phyloP scores from a whole-genome alignment of 306 rosid genomes.

The Erythrophleum fordii region DNA sequence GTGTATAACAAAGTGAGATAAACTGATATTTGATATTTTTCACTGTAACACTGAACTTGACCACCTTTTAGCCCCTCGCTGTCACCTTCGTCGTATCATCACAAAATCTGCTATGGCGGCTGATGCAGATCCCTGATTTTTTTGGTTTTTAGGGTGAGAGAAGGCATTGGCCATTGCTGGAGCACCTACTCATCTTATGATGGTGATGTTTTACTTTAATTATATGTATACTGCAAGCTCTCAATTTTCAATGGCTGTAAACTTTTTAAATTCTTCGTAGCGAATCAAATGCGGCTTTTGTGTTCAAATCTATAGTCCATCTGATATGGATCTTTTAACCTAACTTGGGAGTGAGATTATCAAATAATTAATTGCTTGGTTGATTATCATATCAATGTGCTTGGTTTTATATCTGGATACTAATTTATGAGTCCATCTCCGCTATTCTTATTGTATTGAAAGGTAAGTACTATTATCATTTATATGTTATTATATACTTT shows the following conservation, averaged over 20 bases:
- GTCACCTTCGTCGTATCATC: background rate
- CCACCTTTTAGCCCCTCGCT: background rate
- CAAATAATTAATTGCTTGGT: background rate
- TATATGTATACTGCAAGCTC: background rate
- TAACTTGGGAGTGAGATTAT: background rate
- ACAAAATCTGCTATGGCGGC: too few species aligned
- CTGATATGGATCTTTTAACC: constrained; percentile 15
- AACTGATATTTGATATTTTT: too few species aligned
- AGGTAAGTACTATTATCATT: too few species aligned
- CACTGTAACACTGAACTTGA: too few species aligned
- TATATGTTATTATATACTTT: too few species aligned
- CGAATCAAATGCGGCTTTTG: constrained; percentile 40
- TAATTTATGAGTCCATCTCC: too few species aligned
- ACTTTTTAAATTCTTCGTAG: background rate
- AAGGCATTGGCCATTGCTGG: background rate
- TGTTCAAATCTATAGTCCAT: background rate
- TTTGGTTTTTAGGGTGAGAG: background rate
- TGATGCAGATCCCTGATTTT: background rate
- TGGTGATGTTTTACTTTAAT: constrained; percentile 18
- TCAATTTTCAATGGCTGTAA: background rate
- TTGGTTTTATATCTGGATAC: too few species aligned
- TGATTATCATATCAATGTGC: too few species aligned
- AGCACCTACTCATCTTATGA: background rate
- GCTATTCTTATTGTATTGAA: too few species aligned
- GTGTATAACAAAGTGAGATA: too few species aligned